Evolutionary conservation across 441 rosid genomes (phyloP).

Genomic region (Pelargonium fulgidum): DNA sequence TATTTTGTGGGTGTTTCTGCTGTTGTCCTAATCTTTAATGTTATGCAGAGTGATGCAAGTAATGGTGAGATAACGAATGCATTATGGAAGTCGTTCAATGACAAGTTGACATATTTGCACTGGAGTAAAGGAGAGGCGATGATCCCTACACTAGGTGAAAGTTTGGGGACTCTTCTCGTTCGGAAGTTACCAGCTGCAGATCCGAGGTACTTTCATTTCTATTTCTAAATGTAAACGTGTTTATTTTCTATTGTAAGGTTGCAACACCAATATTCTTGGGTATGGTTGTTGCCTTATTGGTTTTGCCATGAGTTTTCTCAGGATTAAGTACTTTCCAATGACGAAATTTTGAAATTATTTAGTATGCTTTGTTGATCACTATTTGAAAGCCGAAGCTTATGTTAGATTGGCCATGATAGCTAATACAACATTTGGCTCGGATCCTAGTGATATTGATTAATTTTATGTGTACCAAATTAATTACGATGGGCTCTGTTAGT

Average conservation of each 20-base stretch:
- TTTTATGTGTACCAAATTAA: no score
- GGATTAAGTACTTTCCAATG: no score
- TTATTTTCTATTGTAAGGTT: neutral
- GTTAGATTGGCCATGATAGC: no score
- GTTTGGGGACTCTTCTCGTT: slow-evolving; percentile 67
- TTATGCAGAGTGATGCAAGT: slow-evolving; percentile 53
- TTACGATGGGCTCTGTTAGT: no score
- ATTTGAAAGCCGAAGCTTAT: no score
- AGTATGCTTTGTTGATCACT: no score
- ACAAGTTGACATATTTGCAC: slow-evolving; percentile 68
- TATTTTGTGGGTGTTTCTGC: slow-evolving; percentile 9
- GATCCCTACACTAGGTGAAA: slow-evolving; percentile 57
- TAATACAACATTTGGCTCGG: no score
- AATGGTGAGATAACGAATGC: slow-evolving; percentile 42
- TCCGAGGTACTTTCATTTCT: slow-evolving; percentile 41
- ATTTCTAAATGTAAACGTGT: slow-evolving; percentile 3
- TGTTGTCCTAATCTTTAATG: slow-evolving; percentile 20
- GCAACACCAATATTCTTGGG: slow-evolving; percentile 3
- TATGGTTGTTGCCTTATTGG: neutral
- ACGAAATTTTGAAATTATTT: no score
- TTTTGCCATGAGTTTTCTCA: no score
- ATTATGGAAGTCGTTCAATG: slow-evolving; percentile 60
- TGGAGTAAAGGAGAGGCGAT: slow-evolving; percentile 64
- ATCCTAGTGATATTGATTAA: no score
- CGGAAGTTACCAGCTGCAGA: slow-evolving; percentile 67